Base-by-base conservation (phyloP, 495 filamentous ascomycete species). In the Talaromyces stipitatus region DNA sequence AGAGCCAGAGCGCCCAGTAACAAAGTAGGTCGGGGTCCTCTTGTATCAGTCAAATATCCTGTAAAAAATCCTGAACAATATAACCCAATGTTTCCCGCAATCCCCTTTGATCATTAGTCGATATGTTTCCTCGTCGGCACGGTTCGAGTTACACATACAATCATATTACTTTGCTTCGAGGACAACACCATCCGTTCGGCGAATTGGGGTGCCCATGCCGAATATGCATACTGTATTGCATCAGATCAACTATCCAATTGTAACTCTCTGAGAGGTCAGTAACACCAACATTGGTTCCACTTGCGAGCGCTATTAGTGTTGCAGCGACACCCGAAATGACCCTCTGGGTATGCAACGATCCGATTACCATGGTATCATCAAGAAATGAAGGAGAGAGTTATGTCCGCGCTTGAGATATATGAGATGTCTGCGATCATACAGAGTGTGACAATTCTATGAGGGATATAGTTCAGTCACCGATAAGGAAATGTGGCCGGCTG, bases 151-250 rank as follows among this genome's bases (percentile, higher is more conserved):
- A 46, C 23, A 63, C 84, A 67, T 75, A 90, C 87, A 63, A 98
- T 95, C 57, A 97, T 65, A 69, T 97, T 97, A 71, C 80, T 88
- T 70, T 96, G 81, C 24, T 91, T 97, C 23, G 94, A 87, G 2
- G 90, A 90, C 52, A 97, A 83, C 70, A 88, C 82, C 70, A 98
- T 77, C 57, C 79, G 82, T 58, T 91, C 84, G 23, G 91, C 91
- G 63, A 97, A 96, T 69, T 96, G 91, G 14, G 94, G 94, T 26
- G 87, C 92, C 91, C 95, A 98, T 72, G 94, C 95, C 55, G 91
- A 96, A 66, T 97, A 98, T 61, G 92, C 95, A 82, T 98, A 98
- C 91, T 96, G 62, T 52, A 43, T 14, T 33, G 28, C 30, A 32
- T 53, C 50, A 53, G 50, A 53, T 32, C 11, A 12, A 28, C 12